Evolutionary conservation across 176 grass and related monocot species (phyloP).

Genomic region (Panicum miliaceum): DNA sequence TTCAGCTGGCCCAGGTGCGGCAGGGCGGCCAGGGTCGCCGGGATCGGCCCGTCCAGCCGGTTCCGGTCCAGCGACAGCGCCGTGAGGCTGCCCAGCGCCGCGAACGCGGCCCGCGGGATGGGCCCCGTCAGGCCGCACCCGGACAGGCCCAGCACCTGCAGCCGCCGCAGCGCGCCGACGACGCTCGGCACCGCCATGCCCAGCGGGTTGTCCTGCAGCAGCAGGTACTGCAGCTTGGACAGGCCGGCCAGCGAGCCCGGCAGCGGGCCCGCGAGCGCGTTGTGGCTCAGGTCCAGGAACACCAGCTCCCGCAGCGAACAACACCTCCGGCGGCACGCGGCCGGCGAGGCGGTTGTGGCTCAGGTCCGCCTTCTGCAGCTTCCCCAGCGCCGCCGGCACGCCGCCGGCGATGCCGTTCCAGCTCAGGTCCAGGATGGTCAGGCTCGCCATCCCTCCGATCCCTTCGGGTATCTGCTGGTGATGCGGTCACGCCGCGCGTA

Average conservation of each 20-base stretch:
- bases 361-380: slow-evolving; percentile 76
- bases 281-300: slow-evolving; percentile 81
- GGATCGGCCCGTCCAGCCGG: slow-evolving; percentile 69
- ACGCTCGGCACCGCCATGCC: slow-evolving; percentile 65
- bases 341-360: slow-evolving; percentile 75
- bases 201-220: slow-evolving; percentile 78
- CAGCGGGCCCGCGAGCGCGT: slow-evolving; percentile 63
- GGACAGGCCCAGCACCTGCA: slow-evolving; percentile 80
- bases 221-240: slow-evolving; percentile 68
- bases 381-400: slow-evolving; percentile 50
- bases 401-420: slow-evolving; percentile 64
- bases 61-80: slow-evolving; percentile 83
- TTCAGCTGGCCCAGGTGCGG: slow-evolving; percentile 84
- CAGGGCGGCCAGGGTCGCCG: slow-evolving; percentile 57
- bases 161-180: slow-evolving; percentile 56
- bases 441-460: slow-evolving; percentile 60
- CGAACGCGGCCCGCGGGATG: slow-evolving; percentile 53
- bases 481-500: not conserved
- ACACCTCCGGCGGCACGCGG: slow-evolving; percentile 58
- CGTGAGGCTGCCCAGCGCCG: slow-evolving; percentile 55
- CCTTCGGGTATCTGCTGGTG: slow-evolving; percentile 42
- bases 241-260: slow-evolving; percentile 50
- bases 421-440: slow-evolving; percentile 85
- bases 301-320: slow-evolving; percentile 57
- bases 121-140: slow-evolving; percentile 66